A percentile compares a stretch with the other conserved stretches of the same genome.
phyloP scores from a whole-genome alignment of 2,329 filamentous ascomycete species.

The Colletotrichum endophyticum region DNA sequence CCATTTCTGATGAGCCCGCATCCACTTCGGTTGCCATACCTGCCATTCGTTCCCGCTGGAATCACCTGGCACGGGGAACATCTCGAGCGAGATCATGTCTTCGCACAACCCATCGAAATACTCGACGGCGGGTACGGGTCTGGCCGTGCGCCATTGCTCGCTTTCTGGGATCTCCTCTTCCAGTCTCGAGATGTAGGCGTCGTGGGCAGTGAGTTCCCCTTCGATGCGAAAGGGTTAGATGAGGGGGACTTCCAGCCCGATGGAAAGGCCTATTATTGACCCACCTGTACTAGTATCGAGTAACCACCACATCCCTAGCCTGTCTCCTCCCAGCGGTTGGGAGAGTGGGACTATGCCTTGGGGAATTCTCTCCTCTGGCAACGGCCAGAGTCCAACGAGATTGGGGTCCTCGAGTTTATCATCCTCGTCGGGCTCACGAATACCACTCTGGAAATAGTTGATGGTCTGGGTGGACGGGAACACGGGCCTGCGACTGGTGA shows the following conservation, averaged over 20 bases:
- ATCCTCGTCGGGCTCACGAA: rapidly evolving
- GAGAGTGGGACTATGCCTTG: background rate
- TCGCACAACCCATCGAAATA: background rate
- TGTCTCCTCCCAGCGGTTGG: background rate
- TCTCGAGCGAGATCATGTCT: background rate
- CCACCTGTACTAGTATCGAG: background rate
- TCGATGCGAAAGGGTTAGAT: rapidly evolving
- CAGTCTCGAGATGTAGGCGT: background rate
- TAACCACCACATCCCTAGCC: background rate
- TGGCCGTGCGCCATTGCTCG: background rate
- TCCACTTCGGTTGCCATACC: background rate
- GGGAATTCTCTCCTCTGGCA: background rate
- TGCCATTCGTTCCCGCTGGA: background rate
- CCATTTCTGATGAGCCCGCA: background rate
- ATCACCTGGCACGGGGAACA: background rate
- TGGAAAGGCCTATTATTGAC: rapidly evolving
- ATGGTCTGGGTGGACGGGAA: background rate
- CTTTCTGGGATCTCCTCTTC: background rate
- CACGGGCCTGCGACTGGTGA: background rate
- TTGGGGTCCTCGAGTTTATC: background rate
- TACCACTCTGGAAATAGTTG: background rate
- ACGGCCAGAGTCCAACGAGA: background rate
- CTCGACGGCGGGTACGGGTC: background rate
- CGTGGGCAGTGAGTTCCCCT: background rate
- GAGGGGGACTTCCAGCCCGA: rapidly evolving